A percentile compares a stretch with the other conserved stretches of the same genome.
Conservation (phyloP, 139 green algal genomes). For the Chlamydomonas applanata region DNA sequence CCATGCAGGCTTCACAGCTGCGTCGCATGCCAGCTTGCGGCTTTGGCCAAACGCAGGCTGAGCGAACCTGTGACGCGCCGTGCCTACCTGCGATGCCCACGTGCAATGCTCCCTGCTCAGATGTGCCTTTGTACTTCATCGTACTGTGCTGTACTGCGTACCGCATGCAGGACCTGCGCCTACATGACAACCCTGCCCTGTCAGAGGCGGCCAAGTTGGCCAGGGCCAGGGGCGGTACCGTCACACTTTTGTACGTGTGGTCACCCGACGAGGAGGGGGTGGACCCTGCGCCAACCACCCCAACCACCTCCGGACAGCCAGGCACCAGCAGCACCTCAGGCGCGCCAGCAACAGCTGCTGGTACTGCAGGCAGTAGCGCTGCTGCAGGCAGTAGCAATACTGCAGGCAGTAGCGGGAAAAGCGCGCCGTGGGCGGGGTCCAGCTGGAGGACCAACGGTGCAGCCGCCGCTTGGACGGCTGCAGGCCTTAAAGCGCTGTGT, state of each 20-base stretch:
- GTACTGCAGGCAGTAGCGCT: neutral
- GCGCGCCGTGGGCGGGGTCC: neutral
- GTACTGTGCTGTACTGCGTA: neutral
- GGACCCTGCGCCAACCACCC: no score
- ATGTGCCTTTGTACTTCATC: no score
- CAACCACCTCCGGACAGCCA: neutral
- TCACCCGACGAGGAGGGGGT: constrained; percentile 45
- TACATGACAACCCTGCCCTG: constrained; percentile 63
- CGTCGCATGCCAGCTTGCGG: no score
- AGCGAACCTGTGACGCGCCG: no score
- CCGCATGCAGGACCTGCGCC: constrained; percentile 45
- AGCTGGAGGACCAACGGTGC: no score
- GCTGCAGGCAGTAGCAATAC: neutral
- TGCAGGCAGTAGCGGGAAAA: neutral
- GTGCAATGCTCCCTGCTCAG: no score
- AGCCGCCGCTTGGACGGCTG: no score
- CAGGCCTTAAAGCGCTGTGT: neutral
- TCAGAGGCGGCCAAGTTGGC: constrained; percentile 34
- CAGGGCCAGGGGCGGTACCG: constrained; percentile 11
- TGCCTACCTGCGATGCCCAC: no score
- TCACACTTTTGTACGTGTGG: constrained; percentile 50
- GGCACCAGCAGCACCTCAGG: neutral
- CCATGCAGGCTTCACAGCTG: no score
- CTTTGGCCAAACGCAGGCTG: no score
- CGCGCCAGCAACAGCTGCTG: neutral